Base-by-base conservation (phyloP, 345 rosid genomes). In the Eucalyptus lansdowneana region DNA sequence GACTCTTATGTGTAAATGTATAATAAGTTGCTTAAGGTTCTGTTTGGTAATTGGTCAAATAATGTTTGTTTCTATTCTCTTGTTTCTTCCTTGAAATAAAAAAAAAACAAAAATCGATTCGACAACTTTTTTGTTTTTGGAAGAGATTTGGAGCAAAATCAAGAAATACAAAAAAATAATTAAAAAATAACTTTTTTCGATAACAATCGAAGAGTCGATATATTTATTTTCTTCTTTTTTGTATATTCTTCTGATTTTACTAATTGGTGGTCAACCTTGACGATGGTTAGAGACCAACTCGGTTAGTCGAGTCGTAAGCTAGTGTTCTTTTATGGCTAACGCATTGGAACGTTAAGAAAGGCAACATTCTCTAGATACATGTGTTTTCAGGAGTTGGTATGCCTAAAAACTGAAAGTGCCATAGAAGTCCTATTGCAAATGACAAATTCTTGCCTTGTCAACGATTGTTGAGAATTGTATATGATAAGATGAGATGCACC, bases 101-200 rank as follows among this genome's bases (percentile, higher is more conserved):
- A 17, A 7, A 53, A 15, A 0, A 53, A 7, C 0, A 53, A 7
- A 53, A 53, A 1, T 17, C 0, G 0, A 19, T 3, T 53, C 21
- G 10, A 7, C 0, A 53, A 19, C 2, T 53, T 17, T 53, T 19
- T 53, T 15, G 19, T 50, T 50, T 15, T 0, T 1, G 0, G 21
- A 53, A 53, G 10, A 8, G 10, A 53, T 53, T 53, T 53, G 24
- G 56, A 53, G 24, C 10, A 19, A 1, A 53, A 53, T 53, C 2
- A 53, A 53, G 2, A 53, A 53, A 53, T 53, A 47, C 2, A 17
- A 16, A 50, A 50, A 3, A 15, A 14, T 5, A 47, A 9, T 8
- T 8, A 44, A 44, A 44, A 49, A 1, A 1, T 49, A 12, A 4
- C 1, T 15, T 5, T 50, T 6, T 51, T 51, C 0, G 4, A 17